Evolutionary conservation across 2,329 filamentous ascomycete species (phyloP).

Genomic region (Colletotrichum trifolii): DNA sequence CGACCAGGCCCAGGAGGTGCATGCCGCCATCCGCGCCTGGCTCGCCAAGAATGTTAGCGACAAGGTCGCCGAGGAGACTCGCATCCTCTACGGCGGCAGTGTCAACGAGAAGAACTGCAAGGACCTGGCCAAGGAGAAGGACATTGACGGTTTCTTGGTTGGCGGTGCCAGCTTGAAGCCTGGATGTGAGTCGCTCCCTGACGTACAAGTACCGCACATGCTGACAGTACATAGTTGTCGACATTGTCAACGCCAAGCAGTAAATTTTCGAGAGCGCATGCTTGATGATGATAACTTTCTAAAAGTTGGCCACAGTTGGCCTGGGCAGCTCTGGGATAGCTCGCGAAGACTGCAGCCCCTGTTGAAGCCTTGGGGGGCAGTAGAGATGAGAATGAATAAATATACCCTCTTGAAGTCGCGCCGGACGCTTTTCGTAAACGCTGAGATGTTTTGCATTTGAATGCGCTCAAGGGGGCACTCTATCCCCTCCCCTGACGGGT

Average conservation of each 20-base stretch:
- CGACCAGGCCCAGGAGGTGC: constrained; percentile 92
- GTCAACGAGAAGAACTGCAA: constrained; percentile 98
- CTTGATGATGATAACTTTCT: constrained; percentile 33
- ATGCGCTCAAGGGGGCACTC: constrained; percentile 18
- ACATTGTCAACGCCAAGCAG: constrained; percentile 69
- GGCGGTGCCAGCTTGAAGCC: constrained; percentile 97
- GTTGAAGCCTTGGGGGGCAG: neutral
- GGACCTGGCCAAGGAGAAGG: constrained; percentile 89
- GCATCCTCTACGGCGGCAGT: constrained; percentile 96
- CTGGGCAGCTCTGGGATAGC: constrained; percentile 4
- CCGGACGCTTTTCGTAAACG: neutral
- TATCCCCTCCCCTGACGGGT: constrained; percentile 16
- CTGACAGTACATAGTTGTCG: constrained; percentile 57
- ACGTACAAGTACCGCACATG: neutral
- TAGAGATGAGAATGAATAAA: constrained; percentile 19
- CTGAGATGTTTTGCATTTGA: constrained; percentile 20
- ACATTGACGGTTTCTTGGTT: constrained; percentile 98
- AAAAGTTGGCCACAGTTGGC: constrained; percentile 13
- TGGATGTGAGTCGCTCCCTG: constrained; percentile 72
- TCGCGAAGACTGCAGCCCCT: neutral
- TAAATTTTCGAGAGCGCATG: constrained; percentile 45
- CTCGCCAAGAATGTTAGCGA: constrained; percentile 81
- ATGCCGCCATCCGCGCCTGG: constrained; percentile 92
- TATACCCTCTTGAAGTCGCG: constrained; percentile 24
- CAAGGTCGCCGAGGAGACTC: constrained; percentile 83